Percentiles rank a stretch among this genome's conserved stretches.
These are phyloP conservation scores for Paraconiothyrium brasiliense DNA, from an alignment of 2,329 filamentous ascomycete genomes.

Conservation along the genomic window DNA sequence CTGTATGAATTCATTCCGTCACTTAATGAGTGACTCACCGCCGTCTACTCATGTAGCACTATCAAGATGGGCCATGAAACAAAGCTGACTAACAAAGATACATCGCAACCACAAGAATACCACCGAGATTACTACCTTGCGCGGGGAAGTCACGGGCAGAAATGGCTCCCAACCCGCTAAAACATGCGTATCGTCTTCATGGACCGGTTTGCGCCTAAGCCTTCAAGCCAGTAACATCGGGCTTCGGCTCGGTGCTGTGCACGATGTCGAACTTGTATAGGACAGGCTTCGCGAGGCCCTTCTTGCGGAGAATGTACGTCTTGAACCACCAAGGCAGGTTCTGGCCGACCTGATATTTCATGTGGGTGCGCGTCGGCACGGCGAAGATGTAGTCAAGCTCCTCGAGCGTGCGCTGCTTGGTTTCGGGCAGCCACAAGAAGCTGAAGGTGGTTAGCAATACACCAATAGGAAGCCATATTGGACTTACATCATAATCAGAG, in stretches of 20 bases:
- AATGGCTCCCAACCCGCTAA: not conserved
- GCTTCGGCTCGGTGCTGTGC: slow-evolving; percentile 13
- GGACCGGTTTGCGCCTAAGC: not conserved
- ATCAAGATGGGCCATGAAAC: not conserved
- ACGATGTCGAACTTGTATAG: slow-evolving; percentile 51
- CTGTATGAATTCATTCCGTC: not conserved
- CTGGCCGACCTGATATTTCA: slow-evolving; percentile 42
- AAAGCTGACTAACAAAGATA: not conserved
- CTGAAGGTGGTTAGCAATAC: slow-evolving; percentile 23
- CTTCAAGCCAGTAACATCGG: slow-evolving; percentile 11
- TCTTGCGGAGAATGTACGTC: slow-evolving; percentile 52
- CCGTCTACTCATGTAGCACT: not conserved
- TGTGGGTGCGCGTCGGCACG: slow-evolving; percentile 53
- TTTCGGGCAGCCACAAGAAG: slow-evolving; percentile 65
- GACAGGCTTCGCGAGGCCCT: slow-evolving; percentile 46
- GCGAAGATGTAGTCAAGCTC: slow-evolving; percentile 63
- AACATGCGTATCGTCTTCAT: not conserved
- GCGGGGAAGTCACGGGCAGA: too few species aligned
- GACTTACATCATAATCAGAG: slow-evolving; percentile 65
- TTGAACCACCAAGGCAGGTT: slow-evolving; percentile 59
- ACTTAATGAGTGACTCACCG: slow-evolving; percentile 2
- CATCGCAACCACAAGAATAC: not conserved
- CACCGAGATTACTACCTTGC: not conserved
- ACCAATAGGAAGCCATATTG: not conserved
- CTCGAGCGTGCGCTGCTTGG: slow-evolving; percentile 59